A percentile compares a stretch with the other conserved stretches of the same genome.
These are phyloP conservation scores for Nicotiana paniculata DNA, from an alignment of 257 asterid species.

Conservation along the genomic window DNA sequence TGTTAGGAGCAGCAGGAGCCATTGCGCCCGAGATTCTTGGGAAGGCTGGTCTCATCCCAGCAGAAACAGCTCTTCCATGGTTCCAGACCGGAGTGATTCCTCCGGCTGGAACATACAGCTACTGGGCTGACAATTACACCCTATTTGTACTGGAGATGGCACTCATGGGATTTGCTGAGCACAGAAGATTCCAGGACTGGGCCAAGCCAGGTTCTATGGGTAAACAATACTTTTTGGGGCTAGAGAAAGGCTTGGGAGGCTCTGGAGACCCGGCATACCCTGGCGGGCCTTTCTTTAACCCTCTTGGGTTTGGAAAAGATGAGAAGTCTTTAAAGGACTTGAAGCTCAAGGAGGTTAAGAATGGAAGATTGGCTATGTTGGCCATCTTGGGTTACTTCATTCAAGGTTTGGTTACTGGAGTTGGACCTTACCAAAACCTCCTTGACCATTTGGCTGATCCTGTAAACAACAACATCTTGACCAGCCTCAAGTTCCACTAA, in stretches of 20 bases:
- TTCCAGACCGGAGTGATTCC: constrained; percentile 84
- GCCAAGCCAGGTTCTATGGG: constrained; percentile 82
- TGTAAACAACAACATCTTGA: constrained; percentile 72
- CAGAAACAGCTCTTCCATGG: constrained; percentile 95
- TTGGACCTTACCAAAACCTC: constrained; percentile 81
- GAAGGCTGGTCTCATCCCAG: constrained; percentile 61
- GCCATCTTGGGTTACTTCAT: constrained; percentile 80
- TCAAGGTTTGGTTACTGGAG: constrained; percentile 84
- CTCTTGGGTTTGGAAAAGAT: constrained; percentile 8
- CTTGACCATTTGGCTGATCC: constrained; percentile 89
- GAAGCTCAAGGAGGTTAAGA: constrained; percentile 91
- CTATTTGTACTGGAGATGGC: constrained; percentile 83
- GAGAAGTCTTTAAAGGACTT: constrained; percentile 5
- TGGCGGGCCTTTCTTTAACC: constrained; percentile 15
- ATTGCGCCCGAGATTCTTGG: constrained; percentile 89
- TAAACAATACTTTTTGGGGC: constrained; percentile 77
- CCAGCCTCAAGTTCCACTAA: constrained; percentile 84
- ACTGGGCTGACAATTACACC: constrained; percentile 84
- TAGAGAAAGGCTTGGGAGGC: constrained; percentile 68
- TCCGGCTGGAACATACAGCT: constrained; percentile 88
- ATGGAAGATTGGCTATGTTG: constrained; percentile 91
- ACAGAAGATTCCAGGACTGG: constrained; percentile 88
- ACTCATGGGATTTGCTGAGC: constrained; percentile 92
- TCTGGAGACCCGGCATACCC: constrained; percentile 53
- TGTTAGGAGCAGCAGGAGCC: constrained; percentile 79